Evolutionary conservation across 306 rosid species (phyloP).

Genomic region (Echinosophora koreensis): DNA sequence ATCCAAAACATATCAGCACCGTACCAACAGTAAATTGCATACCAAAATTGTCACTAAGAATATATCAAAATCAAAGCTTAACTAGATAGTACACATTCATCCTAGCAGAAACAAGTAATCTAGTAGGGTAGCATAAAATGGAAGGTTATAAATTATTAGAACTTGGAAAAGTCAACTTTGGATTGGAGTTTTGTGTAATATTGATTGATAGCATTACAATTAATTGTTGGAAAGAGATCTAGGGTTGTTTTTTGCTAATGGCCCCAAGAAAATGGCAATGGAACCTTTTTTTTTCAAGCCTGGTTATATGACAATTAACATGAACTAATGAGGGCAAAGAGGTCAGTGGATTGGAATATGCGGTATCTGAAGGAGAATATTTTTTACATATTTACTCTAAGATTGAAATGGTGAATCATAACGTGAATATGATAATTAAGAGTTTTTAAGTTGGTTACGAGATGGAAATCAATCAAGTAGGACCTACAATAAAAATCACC

Average conservation of each 20-base stretch:
- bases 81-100: too few species aligned
- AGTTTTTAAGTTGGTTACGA: too few species aligned
- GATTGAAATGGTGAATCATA: too few species aligned
- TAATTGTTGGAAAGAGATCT: neutral
- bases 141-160: neutral
- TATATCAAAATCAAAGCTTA: too few species aligned
- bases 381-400: too few species aligned
- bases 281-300: neutral
- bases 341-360: too few species aligned
- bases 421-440: too few species aligned
- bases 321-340: too few species aligned
- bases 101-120: slow-evolving; percentile 4
- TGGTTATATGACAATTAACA: too few species aligned
- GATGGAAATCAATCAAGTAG: too few species aligned
- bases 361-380: too few species aligned
- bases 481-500: too few species aligned
- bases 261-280: slow-evolving; percentile 3
- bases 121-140: neutral
- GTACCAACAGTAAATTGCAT: neutral
- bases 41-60: neutral
- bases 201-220: neutral
- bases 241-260: neutral
- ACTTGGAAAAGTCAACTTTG: slow-evolving; percentile 17
- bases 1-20: slow-evolving; percentile 2
- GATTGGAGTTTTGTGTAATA: neutral